Evolutionary conservation across 495 filamentous ascomycete species (phyloP).

Genomic region (Penicillium bovifimosum): DNA sequence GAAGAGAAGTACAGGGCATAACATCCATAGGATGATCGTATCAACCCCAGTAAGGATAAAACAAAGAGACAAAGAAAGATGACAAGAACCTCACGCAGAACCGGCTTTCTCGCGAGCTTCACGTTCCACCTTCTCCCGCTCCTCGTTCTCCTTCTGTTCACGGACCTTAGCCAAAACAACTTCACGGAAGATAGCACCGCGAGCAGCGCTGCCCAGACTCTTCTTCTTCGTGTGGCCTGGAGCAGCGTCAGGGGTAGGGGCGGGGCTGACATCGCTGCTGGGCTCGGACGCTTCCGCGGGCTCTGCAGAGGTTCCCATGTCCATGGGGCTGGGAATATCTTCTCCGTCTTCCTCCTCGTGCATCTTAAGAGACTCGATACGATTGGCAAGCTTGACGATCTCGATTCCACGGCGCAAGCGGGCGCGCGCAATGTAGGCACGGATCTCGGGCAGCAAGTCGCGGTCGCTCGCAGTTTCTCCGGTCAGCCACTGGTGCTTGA

Average conservation of each 20-base stretch:
- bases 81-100: constrained; percentile 16
- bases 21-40: constrained; percentile 4
- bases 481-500: constrained; percentile 84
- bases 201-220: constrained; percentile 69
- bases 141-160: constrained; percentile 84
- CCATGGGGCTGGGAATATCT: constrained; percentile 56
- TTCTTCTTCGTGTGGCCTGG: constrained; percentile 41
- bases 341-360: constrained; percentile 87
- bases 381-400: constrained; percentile 92
- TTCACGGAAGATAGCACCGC: constrained; percentile 90
- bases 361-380: constrained; percentile 95
- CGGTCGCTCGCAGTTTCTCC: constrained; percentile 87
- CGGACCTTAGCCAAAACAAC: constrained; percentile 96
- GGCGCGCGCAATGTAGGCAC: constrained; percentile 85
- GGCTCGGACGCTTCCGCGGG: neutral
- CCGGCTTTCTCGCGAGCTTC: constrained; percentile 42
- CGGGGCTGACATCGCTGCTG: constrained; percentile 8
- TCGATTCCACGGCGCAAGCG: constrained; percentile 92
- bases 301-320: constrained; percentile 34
- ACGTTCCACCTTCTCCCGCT: constrained; percentile 60
- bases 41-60: constrained; percentile 6
- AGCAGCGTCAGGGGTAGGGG: neutral
- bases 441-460: constrained; percentile 96
- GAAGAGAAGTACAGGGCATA: constrained; percentile 12
- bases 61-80: constrained; percentile 6